Base-by-base conservation (phyloP, 1,284 basidiomycete genomes). In the Termitomyces sp. region DNA sequence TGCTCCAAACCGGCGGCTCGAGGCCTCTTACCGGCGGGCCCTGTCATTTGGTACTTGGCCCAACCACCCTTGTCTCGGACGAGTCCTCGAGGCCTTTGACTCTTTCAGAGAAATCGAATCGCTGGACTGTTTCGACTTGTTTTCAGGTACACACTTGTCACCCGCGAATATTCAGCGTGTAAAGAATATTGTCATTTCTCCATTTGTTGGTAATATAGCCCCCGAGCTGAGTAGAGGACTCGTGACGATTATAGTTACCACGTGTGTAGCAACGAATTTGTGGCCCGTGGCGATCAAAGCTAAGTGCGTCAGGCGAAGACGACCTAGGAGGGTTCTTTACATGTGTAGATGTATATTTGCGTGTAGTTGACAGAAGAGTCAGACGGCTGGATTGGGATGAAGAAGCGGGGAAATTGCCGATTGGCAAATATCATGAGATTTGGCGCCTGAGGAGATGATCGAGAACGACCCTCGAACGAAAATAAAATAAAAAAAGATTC, bases 261-360 rank as follows among this genome's bases (percentile, higher is more conserved):
- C 49, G 49, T 54, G 49, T 54, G 43, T 46, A 7, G 33, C 38
- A 46, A 34, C 48, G 28, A 44, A 34, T 33, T 46, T 18, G 45
- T 53, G 16, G 26, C 11, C 13, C 14, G 30, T 55, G 37, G 37
- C 28, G 44, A 47, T 48, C 30, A 31, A 30, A 40, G 34, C 10
- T 34, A 46, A 49, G 52, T 33, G 46, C 45, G 46, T 54, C 51
- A 40, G 41, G 28, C 18, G 50, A 49, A 52, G 50, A 47, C 19
- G 39, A 21, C 38, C 19, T 31, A 54, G 37, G 49, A 9, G 35
- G 35, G 14, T 34, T 52, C 31, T 48, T 50, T 30, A 42, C 52
- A 54, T 43, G 37, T 45, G 24, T 45, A 14, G 28, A 11, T 11
- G 28, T 16, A 31, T 37, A 31, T 45, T 28, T 30, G 37, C 21